These are phyloP conservation scores for Xylariales sp. DNA, from an alignment of 2,329 filamentous ascomycete species.

Conservation along the genomic window DNA sequence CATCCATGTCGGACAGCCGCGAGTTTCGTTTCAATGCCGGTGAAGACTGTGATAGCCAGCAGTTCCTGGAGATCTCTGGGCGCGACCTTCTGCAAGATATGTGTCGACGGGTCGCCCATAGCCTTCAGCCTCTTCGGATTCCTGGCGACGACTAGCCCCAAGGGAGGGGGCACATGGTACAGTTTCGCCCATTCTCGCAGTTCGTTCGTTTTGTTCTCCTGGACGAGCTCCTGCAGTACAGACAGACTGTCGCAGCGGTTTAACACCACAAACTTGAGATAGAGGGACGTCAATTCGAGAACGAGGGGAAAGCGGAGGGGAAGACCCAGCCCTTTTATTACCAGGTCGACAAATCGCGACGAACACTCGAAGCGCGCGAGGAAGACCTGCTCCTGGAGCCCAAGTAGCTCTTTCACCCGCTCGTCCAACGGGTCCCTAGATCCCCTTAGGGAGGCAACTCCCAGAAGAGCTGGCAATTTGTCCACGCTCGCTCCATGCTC, in stretches of 20 bases:
- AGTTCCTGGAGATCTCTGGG: conserved; percentile 7
- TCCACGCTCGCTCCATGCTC: conserved; percentile 18
- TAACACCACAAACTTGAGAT: not conserved
- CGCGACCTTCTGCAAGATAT: not conserved
- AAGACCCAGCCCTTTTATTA: not conserved
- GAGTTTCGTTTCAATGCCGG: not conserved
- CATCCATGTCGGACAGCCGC: not conserved
- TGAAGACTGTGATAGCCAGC: not conserved
- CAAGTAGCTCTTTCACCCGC: conserved; percentile 1
- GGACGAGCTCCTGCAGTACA: conserved; percentile 8
- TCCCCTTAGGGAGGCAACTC: conserved; percentile 5
- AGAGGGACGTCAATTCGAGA: not conserved
- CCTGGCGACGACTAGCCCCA: not conserved
- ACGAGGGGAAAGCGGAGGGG: conserved; percentile 4
- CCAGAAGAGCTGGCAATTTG: conserved; percentile 8
- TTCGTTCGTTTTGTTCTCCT: conserved; percentile 10
- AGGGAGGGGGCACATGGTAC: not conserved
- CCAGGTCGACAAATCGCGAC: not conserved
- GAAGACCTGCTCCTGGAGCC: conserved; percentile 9
- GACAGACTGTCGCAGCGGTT: conserved; percentile 9
- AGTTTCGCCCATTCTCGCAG: conserved; percentile 10
- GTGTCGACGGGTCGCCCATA: not conserved
- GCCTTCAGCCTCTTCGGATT: not conserved
- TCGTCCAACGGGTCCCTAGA: not conserved
- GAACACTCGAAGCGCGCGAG: not conserved